Evolutionary conservation across 2,329 filamentous ascomycete genomes (phyloP).

Genomic region (Calonectria hongkongensis): DNA sequence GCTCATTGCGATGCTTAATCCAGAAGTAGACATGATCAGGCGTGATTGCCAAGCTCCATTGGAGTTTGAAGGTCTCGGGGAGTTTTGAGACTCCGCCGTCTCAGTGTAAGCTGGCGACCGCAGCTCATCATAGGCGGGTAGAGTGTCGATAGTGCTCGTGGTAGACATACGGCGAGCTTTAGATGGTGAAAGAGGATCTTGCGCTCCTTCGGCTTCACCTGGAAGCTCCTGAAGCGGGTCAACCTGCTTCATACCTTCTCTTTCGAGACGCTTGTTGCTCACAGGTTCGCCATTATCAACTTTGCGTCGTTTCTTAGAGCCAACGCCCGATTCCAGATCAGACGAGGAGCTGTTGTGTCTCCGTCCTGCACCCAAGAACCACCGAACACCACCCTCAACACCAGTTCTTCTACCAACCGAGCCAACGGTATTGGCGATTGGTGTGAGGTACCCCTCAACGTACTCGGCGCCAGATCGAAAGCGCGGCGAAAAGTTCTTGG

Average conservation of each 20-base stretch:
- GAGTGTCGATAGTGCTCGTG: conserved; percentile 81
- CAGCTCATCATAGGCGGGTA: conserved; percentile 89
- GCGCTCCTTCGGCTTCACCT: conserved; percentile 40
- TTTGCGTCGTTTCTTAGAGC: conserved; percentile 76
- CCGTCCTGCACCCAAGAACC: conserved; percentile 81
- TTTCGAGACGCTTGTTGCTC: conserved; percentile 56
- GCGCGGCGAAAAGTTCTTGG: conserved; percentile 92
- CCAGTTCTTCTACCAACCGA: conserved; percentile 90
- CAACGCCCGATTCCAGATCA: conserved; percentile 67
- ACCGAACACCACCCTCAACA: conserved; percentile 89
- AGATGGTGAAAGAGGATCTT: conserved; percentile 56
- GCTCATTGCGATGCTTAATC: conserved; percentile 92
- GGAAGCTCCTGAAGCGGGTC: conserved; percentile 45
- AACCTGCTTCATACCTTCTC: conserved; percentile 55
- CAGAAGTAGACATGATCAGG: conserved; percentile 92
- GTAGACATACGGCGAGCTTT: conserved; percentile 75
- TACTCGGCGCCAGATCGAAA: conserved; percentile 94
- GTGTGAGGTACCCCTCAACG: conserved; percentile 90
- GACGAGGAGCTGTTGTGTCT: conserved; percentile 68
- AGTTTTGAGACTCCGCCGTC: conserved; percentile 60
- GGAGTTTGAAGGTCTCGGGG: conserved; percentile 53
- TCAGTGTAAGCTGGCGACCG: conserved; percentile 86
- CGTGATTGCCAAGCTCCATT: conserved; percentile 82
- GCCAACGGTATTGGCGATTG: conserved; percentile 90
- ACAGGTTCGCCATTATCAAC: conserved; percentile 64